Conservation (phyloP, 495 filamentous ascomycete species). For the Amphirosellinia nigrospora region DNA sequence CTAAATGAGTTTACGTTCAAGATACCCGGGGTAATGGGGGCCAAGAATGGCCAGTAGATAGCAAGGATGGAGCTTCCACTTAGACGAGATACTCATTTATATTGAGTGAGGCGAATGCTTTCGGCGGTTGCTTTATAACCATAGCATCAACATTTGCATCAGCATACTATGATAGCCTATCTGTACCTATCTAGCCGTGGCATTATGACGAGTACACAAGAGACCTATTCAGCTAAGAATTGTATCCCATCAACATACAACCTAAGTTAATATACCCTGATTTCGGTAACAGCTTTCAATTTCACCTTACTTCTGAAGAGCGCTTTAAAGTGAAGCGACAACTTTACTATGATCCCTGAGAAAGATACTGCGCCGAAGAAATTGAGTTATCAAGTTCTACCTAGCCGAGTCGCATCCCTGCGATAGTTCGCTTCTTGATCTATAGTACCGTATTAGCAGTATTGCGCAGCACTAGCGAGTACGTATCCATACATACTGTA, state of each 20-base stretch:
- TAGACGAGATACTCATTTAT: neutral
- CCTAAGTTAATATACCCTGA: too few relatives aligned
- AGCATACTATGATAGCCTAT: too few relatives aligned
- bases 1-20: slow-evolving; percentile 24
- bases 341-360: neutral
- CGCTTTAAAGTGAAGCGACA: neutral
- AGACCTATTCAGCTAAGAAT: neutral
- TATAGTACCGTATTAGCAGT: neutral
- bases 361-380: neutral
- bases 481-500: too few relatives aligned
- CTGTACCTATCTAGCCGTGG: neutral
- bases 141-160: slow-evolving; percentile 16
- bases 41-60: neutral
- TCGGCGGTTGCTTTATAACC: slow-evolving; percentile 7
- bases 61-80: neutral
- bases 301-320: neutral
- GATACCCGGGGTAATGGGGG: slow-evolving; percentile 16
- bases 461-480: too few relatives aligned
- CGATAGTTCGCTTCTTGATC: neutral
- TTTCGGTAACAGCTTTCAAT: neutral
- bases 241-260: neutral
- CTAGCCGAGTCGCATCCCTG: neutral
- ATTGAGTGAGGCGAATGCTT: neutral
- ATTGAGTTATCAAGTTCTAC: neutral
- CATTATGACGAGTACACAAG: neutral